phyloP scores from a whole-genome alignment of 2,329 filamentous ascomycete species.

The Rhexocercosporidium sp. region DNA sequence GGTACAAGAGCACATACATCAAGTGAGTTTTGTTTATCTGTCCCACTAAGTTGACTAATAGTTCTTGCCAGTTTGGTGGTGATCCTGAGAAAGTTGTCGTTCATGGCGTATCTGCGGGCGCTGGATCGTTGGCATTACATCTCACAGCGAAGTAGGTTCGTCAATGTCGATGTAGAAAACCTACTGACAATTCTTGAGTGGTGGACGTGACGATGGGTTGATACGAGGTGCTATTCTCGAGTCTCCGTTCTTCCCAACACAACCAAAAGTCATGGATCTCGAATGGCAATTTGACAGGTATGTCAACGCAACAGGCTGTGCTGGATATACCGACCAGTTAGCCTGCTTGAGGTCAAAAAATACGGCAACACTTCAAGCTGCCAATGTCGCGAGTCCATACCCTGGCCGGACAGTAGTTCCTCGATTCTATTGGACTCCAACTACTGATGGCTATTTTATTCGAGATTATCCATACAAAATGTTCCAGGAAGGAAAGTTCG shows the following conservation, averaged over 20 bases:
- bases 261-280: constrained; percentile 45
- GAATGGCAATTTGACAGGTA: constrained; percentile 50
- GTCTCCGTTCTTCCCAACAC: constrained; percentile 46
- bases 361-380: constrained; percentile 45
- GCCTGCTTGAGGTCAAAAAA: constrained; percentile 46
- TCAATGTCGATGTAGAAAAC: background rate
- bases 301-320: constrained; percentile 43
- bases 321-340: constrained; percentile 37
- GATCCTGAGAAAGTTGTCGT: constrained; percentile 63
- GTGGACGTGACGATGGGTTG: constrained; percentile 45
- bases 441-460: constrained; percentile 49
- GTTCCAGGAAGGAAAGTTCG: constrained; percentile 44
- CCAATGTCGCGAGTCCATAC: constrained; percentile 45
- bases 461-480: constrained; percentile 46
- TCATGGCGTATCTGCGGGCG: constrained; percentile 57
- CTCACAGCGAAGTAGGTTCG: constrained; percentile 36
- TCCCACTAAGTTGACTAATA: constrained; percentile 27
- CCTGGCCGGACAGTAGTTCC: constrained; percentile 44
- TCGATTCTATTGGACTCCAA: constrained; percentile 49
- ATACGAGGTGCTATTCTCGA: constrained; percentile 42
- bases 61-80: constrained; percentile 47
- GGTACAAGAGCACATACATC: constrained; percentile 63
- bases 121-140: constrained; percentile 50
- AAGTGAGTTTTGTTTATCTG: background rate
- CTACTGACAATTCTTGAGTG: constrained; percentile 23